Percentiles rank a stretch among this genome's conserved stretches.
Evolutionary conservation across 805 yeast species (phyloP).

Genomic region (Candida cerambycidarum): DNA sequence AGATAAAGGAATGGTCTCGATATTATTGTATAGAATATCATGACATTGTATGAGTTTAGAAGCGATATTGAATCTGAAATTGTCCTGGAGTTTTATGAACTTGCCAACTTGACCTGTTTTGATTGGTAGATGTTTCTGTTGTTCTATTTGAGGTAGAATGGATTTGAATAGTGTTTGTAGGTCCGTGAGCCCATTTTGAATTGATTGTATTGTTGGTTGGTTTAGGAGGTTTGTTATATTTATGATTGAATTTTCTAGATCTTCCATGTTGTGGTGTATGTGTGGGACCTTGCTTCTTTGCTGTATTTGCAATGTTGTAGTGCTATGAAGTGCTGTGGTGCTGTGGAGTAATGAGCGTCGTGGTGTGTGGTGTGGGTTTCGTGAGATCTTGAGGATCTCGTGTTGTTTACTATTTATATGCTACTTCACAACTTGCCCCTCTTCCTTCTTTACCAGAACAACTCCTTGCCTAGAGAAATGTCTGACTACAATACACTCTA

Average conservation of each 20-base stretch:
- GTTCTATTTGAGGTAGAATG: conserved; percentile 15
- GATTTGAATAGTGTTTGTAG: conserved; percentile 18
- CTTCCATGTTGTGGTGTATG: not conserved
- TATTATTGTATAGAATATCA: conserved; percentile 11
- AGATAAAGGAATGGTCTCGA: conserved; percentile 1
- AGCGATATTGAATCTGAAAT: conserved; percentile 51
- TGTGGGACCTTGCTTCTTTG: not conserved
- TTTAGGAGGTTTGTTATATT: conserved; percentile 2
- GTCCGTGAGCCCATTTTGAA: conserved; percentile 16
- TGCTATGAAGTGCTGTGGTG: too few relatives aligned
- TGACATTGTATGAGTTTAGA: conserved; percentile 18
- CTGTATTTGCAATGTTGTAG: not conserved
- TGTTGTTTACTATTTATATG: too few relatives aligned
- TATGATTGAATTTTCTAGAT: conserved; percentile 1
- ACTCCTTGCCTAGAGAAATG: too few relatives aligned
- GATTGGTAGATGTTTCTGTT: conserved; percentile 9
- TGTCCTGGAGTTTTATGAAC: conserved; percentile 50
- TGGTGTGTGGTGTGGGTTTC: too few relatives aligned
- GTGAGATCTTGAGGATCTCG: too few relatives aligned
- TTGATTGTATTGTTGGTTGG: not conserved
- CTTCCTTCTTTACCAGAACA: too few relatives aligned
- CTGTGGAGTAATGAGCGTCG: too few relatives aligned
- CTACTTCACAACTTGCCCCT: too few relatives aligned
- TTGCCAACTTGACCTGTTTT: conserved; percentile 12
- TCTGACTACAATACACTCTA: too few relatives aligned